Percentiles rank a stretch among this genome's conserved stretches.
Conservation (phyloP, 2,329 filamentous ascomycete genomes). For the Neofusicoccum laricinum region DNA sequence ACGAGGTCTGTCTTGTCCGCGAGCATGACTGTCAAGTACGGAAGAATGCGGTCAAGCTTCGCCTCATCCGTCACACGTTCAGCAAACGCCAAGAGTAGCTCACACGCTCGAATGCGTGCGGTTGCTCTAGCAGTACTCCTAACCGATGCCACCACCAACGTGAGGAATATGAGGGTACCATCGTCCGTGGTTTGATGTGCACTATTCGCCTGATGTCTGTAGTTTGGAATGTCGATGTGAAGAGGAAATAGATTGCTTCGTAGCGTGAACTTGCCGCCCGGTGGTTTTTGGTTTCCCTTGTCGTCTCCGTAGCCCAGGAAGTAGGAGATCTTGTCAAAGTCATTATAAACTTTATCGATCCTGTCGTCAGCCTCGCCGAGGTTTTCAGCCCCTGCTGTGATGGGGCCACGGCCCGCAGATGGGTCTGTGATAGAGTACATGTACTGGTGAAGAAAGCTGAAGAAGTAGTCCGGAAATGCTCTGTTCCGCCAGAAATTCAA, state of each 20-base stretch:
- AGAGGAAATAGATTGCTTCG: conserved; percentile 70
- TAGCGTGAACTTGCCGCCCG: conserved; percentile 32
- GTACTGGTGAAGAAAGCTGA: conserved; percentile 95
- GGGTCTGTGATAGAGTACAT: conserved; percentile 95
- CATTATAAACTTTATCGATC: conserved; percentile 87
- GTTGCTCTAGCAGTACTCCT: conserved; percentile 84
- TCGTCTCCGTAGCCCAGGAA: conserved; percentile 75
- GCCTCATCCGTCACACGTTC: conserved; percentile 92
- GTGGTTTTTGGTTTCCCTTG: conserved; percentile 35
- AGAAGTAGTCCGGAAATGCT: conserved; percentile 95
- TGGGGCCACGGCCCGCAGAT: conserved; percentile 70
- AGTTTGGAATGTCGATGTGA: conserved; percentile 80
- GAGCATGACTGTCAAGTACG: conserved; percentile 80
- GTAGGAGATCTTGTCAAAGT: conserved; percentile 97
- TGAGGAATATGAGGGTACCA: conserved; percentile 88
- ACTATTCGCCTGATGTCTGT: conserved; percentile 66
- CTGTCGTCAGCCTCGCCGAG: conserved; percentile 86
- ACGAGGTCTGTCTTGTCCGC: conserved; percentile 82
- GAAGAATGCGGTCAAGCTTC: conserved; percentile 88
- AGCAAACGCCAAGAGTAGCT: conserved; percentile 86
- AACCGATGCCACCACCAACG: conserved; percentile 81
- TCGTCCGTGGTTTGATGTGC: conserved; percentile 70
- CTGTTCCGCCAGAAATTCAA: conserved; percentile 88
- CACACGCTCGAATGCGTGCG: conserved; percentile 85
- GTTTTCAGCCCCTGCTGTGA: conserved; percentile 67